Base-by-base conservation (phyloP, 805 yeast species). In the Saccharomycopsis sp. region DNA sequence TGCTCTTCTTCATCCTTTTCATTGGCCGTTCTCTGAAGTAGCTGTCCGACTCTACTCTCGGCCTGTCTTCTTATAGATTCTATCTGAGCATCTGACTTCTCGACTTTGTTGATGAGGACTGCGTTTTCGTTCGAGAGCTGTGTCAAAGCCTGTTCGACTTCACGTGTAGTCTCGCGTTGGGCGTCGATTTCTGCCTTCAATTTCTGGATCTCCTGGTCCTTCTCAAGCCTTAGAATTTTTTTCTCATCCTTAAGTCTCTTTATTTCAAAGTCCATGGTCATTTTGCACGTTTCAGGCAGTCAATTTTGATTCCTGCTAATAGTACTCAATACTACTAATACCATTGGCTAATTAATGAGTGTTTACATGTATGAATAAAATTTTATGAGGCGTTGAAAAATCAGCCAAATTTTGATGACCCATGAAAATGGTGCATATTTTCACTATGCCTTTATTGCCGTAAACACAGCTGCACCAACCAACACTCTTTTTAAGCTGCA, bases 181-280 rank as follows among this genome's bases (percentile, higher is more conserved):
- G 7, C 49, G 20, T n/a, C 49, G 7, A 44, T 3, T 17, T 44
- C 22, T 8, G 3, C 20, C 22, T 44, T 44, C 22, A 44, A 44
- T 17, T 44, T 44, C 20, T 44, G 19, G 49, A 44, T 44, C 22
- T 44, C 49, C 22, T 44, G 22, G 22, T 44, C 22, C 12, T 44
- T 44, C 20, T 44, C 49, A 44, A 44, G 12, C 5, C 7, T 7
- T 5, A 44, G 22, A 17, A 44, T 8, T 44, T 44, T 44, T 5
- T 44, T 44, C 49, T 44, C 49, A 12, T 44, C 49, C 22, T 44
- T 44, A 17, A 44, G 49, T 44, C 49, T 44, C 49, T 44, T 44
- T 19, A 44, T 19, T 44, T 44, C 20, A 17, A 44, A 44, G 7
- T 44, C 49, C 49, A 44, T 44, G 22, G 12, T 44, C n/a, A n/a